These are phyloP conservation scores for Silene uniflora DNA, from an alignment of 148 eudicot genomes.

Conservation along the genomic window DNA sequence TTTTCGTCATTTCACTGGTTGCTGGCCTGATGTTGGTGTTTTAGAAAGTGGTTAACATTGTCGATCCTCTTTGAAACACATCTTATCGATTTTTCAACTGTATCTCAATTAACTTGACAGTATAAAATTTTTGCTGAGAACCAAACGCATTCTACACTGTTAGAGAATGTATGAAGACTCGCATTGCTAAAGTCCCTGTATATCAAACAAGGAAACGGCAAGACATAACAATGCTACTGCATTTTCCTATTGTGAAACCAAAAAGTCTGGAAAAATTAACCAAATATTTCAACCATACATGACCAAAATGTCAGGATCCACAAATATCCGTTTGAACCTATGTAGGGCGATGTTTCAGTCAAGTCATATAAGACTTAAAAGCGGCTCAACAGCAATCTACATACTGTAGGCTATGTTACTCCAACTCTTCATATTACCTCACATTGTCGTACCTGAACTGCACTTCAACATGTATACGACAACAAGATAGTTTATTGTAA, in stretches of 20 bases:
- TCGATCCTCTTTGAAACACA: too few relatives aligned
- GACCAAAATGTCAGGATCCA: slow-evolving; percentile 3
- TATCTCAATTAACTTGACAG: too few relatives aligned
- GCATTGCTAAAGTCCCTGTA: neutral
- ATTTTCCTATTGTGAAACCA: neutral
- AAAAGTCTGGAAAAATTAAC: neutral
- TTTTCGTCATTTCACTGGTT: too few relatives aligned
- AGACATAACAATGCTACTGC: slow-evolving; percentile 22
- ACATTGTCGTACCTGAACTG: neutral
- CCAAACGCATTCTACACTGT: too few relatives aligned
- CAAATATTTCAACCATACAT: neutral
- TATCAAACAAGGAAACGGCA: slow-evolving; percentile 31
- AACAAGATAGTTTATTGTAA: neutral
- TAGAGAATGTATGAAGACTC: too few relatives aligned
- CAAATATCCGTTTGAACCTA: neutral
- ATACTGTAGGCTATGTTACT: neutral
- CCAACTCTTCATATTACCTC: neutral
- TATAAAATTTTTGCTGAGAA: too few relatives aligned
- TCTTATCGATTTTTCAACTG: too few relatives aligned
- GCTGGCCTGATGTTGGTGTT: too few relatives aligned
- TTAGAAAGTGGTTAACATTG: too few relatives aligned
- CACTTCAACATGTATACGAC: neutral
- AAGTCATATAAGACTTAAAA: neutral
- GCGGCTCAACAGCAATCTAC: slow-evolving; percentile 11
- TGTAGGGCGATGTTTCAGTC: neutral